Evolutionary conservation across 306 rosid genomes (phyloP).

Genomic region (Cucumis cinereus): DNA sequence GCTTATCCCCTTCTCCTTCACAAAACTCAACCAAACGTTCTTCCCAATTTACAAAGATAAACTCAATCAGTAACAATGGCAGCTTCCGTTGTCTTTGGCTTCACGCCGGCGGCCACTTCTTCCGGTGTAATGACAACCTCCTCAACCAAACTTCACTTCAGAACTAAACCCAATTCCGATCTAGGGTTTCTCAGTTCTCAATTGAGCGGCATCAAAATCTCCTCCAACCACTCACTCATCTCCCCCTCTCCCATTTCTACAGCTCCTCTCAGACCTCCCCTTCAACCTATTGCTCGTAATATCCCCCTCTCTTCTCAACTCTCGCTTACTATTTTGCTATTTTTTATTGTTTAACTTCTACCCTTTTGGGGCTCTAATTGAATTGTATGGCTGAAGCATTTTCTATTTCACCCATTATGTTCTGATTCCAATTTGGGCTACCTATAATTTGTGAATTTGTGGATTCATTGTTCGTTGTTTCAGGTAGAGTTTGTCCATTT

Average conservation of each 20-base stretch:
- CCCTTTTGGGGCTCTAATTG: neutral
- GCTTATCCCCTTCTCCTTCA: neutral
- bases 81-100: constrained; percentile 20
- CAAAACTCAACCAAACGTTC: neutral
- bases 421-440: neutral
- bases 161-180: constrained; percentile 19
- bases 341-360: neutral
- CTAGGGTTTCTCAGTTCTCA: constrained; percentile 53
- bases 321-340: neutral
- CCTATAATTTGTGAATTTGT: neutral
- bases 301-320: neutral
- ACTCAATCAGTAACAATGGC: constrained; percentile 26
- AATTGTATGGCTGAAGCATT: neutral
- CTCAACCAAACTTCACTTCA: constrained; percentile 2
- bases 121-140: neutral
- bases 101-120: constrained; percentile 14
- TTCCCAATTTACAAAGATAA: neutral
- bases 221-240: constrained; percentile 18
- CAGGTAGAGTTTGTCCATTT: constrained; percentile 80
- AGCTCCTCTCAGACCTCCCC: constrained; percentile 20
- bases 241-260: constrained; percentile 13
- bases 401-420: neutral
- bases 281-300: constrained; percentile 61
- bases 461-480: neutral
- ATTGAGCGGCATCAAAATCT: constrained; percentile 56